Conservation (phyloP, 140 eudicot species). For the Bidens hawaiensis region DNA sequence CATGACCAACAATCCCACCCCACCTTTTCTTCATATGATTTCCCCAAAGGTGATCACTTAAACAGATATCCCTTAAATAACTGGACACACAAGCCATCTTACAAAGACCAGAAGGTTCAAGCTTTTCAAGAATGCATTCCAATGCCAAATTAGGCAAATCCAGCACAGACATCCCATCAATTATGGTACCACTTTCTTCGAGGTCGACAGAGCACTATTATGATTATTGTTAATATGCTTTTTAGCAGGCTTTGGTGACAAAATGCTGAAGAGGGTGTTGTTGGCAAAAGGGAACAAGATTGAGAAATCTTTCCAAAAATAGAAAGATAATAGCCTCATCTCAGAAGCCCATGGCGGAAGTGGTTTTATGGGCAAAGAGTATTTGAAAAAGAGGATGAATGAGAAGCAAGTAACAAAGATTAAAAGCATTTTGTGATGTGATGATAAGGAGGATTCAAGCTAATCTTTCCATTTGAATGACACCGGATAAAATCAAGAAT, state of each 20-base stretch:
- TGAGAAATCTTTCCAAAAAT: constrained; percentile 47
- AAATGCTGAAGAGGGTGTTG: constrained; percentile 18
- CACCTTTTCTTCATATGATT: constrained; percentile 65
- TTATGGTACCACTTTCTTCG: constrained; percentile 5
- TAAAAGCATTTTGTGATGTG: constrained; percentile 42
- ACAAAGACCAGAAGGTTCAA: constrained; percentile 58
- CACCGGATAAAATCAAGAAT: too few relatives aligned
- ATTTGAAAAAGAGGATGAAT: constrained; percentile 44
- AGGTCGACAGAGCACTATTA: background rate
- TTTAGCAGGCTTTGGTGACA: constrained; percentile 11
- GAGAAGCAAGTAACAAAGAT: constrained; percentile 53
- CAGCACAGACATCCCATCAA: constrained; percentile 35
- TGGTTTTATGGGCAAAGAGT: constrained; percentile 47
- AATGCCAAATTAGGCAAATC: constrained; percentile 65
- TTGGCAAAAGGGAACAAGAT: constrained; percentile 23
- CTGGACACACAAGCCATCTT: constrained; percentile 61
- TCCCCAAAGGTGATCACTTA: constrained; percentile 80
- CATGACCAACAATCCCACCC: constrained; percentile 67
- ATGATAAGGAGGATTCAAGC: too few relatives aligned
- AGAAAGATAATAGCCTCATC: constrained; percentile 49
- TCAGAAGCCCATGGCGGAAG: constrained; percentile 65
- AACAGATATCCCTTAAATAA: constrained; percentile 48
- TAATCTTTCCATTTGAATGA: too few relatives aligned
- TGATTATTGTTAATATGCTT: background rate
- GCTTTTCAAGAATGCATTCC: constrained; percentile 70